Conservation (phyloP, 2,329 filamentous ascomycete species). For the Fusarium algeriense region DNA sequence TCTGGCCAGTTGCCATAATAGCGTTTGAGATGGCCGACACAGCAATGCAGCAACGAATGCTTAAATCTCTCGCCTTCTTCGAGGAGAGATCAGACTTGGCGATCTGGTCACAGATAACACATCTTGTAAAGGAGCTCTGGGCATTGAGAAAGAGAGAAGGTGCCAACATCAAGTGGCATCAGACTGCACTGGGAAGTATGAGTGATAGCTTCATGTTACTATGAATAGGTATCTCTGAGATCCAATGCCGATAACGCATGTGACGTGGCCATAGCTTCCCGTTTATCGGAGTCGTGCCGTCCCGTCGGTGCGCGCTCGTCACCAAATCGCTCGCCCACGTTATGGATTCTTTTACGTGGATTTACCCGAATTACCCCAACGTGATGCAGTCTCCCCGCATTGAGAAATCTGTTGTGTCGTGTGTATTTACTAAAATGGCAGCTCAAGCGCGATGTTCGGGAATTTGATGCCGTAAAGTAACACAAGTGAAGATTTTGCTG, state of each 20-base stretch:
- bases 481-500: neutral
- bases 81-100: slow-evolving; percentile 36
- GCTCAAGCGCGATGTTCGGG: neutral
- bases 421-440: neutral
- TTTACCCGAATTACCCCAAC: neutral
- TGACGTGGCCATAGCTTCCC: neutral
- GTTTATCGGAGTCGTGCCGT: neutral
- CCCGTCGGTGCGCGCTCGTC: neutral
- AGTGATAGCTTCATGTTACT: slow-evolving; percentile 45
- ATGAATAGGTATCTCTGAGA: neutral
- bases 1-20: slow-evolving; percentile 44
- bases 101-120: slow-evolving; percentile 39
- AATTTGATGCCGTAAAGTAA: neutral
- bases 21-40: slow-evolving; percentile 37
- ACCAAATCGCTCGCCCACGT: neutral
- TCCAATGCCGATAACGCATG: neutral
- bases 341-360: slow-evolving; percentile 7
- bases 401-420: neutral
- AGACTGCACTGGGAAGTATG: slow-evolving; percentile 34
- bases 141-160: slow-evolving; percentile 30
- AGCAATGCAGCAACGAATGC: slow-evolving; percentile 38
- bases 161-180: slow-evolving; percentile 40
- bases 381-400: neutral
- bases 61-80: slow-evolving; percentile 33
- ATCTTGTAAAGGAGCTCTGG: slow-evolving; percentile 40